Evolutionary conservation across 2,329 filamentous ascomycete genomes (phyloP).

Genomic region (Aspergillus sp.): DNA sequence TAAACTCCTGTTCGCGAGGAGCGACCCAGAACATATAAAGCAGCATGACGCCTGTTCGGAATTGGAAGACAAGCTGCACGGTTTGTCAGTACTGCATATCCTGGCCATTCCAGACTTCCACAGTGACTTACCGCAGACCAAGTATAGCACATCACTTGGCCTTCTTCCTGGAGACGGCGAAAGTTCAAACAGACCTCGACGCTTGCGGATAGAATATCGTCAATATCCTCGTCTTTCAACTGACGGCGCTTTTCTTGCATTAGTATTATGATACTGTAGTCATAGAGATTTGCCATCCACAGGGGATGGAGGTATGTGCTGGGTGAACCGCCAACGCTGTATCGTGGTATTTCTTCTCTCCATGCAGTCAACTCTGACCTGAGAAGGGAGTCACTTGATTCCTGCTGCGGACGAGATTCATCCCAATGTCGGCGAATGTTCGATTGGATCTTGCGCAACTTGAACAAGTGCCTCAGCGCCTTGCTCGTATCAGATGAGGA

Average conservation of each 20-base stretch:
- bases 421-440: slow-evolving; percentile 23
- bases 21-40: slow-evolving; percentile 26
- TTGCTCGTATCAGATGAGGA: slow-evolving; percentile 18
- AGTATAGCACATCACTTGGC: slow-evolving; percentile 29
- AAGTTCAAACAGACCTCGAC: slow-evolving; percentile 26
- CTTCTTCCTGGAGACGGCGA: slow-evolving; percentile 25
- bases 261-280: slow-evolving; percentile 28
- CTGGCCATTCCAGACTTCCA: background rate
- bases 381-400: slow-evolving; percentile 16
- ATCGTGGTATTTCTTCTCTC: slow-evolving; percentile 28
- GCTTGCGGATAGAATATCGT: slow-evolving; percentile 24
- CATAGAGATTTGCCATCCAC: slow-evolving; percentile 28
- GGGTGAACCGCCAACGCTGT: slow-evolving; percentile 20
- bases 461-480: slow-evolving; percentile 24
- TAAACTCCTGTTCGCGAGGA: slow-evolving; percentile 3
- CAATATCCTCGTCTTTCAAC: slow-evolving; percentile 21
- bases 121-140: slow-evolving; percentile 27
- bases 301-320: slow-evolving; percentile 24
- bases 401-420: slow-evolving; percentile 8
- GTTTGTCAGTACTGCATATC: slow-evolving; percentile 3
- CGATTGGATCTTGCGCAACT: slow-evolving; percentile 26
- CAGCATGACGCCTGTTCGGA: slow-evolving; percentile 25
- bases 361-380: slow-evolving; percentile 25
- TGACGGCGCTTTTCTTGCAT: slow-evolving; percentile 24
- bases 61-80: slow-evolving; percentile 26